Evolutionary conservation across 495 filamentous ascomycete genomes (phyloP).

Genomic region (Neurospora pannonica): DNA sequence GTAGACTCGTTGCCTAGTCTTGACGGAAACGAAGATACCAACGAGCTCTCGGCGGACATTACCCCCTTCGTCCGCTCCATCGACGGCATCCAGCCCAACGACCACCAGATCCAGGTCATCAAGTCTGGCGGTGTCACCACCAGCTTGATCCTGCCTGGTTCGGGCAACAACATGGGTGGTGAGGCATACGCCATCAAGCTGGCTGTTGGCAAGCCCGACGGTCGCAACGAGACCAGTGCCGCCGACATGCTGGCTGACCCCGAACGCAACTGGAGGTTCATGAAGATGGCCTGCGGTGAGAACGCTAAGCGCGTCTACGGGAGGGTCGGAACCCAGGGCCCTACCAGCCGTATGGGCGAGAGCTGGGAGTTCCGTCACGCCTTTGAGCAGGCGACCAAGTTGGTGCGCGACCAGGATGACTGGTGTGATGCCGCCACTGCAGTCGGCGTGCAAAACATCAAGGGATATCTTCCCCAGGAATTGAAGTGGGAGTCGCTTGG

Average conservation of each 20-base stretch:
- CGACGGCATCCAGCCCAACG: conserved; percentile 40
- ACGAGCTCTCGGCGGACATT: conserved; percentile 41
- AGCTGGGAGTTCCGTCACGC: conserved; percentile 55
- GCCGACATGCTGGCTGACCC: conserved; percentile 38
- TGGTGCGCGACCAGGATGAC: conserved; percentile 46
- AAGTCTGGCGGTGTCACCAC: conserved; percentile 61
- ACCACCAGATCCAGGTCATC: conserved; percentile 49
- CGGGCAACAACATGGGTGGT: conserved; percentile 58
- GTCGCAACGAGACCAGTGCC: conserved; percentile 44
- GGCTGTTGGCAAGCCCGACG: conserved; percentile 34
- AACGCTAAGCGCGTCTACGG: conserved; percentile 50
- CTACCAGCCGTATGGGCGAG: conserved; percentile 44
- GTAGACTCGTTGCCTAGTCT: conserved; percentile 32
- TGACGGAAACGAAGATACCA: conserved; percentile 36
- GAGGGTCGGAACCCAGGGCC: conserved; percentile 27
- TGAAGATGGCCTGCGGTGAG: conserved; percentile 68
- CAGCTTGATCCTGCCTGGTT: conserved; percentile 54
- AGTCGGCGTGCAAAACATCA: conserved; percentile 26
- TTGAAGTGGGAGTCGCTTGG: conserved; percentile 48
- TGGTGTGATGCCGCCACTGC: conserved; percentile 47
- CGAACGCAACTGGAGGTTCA: conserved; percentile 45
- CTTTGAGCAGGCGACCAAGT: conserved; percentile 45
- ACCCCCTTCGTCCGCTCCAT: conserved; percentile 52
- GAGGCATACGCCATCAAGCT: conserved; percentile 58
- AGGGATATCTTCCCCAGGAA: conserved; percentile 41